A percentile compares a stretch with the other conserved stretches of the same genome.
Evolutionary conservation across 257 asterid species (phyloP).

Genomic region (Linderniella brevidens): DNA sequence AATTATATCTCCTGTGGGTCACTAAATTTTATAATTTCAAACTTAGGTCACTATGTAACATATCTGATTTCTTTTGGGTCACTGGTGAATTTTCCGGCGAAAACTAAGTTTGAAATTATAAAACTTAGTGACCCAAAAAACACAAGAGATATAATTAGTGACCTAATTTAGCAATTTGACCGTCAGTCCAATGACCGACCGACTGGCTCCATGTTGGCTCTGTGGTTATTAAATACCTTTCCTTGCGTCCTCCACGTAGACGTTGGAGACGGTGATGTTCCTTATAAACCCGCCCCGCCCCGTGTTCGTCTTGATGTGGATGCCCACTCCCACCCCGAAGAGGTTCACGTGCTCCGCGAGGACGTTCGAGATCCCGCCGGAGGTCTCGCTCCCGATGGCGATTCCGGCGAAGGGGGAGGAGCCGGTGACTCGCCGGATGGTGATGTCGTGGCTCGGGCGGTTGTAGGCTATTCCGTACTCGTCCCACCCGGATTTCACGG

Average conservation of each 20-base stretch:
- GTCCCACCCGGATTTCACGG: conserved; percentile 70
- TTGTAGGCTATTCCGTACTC: conserved; percentile 50
- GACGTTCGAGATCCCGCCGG: conserved; percentile 63
- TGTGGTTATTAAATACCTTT: too few species aligned
- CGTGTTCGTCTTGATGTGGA: conserved; percentile 60
- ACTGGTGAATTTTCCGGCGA: too few species aligned
- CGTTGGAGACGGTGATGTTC: conserved; percentile 52
- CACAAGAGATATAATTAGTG: too few species aligned
- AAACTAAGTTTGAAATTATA: too few species aligned
- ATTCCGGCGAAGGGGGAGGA: conserved; percentile 61
- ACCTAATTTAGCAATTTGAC: too few species aligned
- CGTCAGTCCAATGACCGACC: too few species aligned
- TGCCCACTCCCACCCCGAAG: conserved; percentile 55
- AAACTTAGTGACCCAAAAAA: too few species aligned
- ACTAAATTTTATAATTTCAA: too few species aligned
- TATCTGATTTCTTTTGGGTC: too few species aligned
- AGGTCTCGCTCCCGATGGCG: conserved; percentile 57
- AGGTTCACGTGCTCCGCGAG: conserved; percentile 65
- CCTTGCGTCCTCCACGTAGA: conserved; percentile 44
- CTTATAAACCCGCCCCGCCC: conserved; percentile 79
- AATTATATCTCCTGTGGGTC: too few species aligned
- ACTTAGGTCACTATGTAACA: too few species aligned
- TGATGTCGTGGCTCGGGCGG: conserved; percentile 44
- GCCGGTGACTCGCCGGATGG: conserved; percentile 44
- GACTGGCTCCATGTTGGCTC: too few species aligned